A percentile compares a stretch with the other conserved stretches of the same genome.
Conservation (phyloP, 1,284 basidiomycete species). For the Leccinum huronense region DNA sequence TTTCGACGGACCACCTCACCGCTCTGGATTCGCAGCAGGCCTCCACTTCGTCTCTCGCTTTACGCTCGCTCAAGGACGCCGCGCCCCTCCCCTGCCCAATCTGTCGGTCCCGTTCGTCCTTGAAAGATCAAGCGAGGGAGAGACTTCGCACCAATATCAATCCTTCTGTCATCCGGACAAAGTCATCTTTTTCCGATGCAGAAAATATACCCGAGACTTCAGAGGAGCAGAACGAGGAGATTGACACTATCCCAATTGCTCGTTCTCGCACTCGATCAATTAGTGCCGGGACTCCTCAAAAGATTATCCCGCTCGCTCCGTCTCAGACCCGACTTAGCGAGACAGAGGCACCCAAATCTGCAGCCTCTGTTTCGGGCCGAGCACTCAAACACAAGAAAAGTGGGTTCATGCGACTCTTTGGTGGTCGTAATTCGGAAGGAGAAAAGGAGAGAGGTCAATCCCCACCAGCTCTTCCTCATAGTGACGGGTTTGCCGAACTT, state of each 20-base stretch:
- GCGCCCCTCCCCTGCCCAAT: too few species aligned
- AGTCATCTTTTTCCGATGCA: constrained; percentile 31
- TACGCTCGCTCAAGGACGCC: too few species aligned
- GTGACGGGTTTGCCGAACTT: constrained; percentile 40
- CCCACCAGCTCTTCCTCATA: constrained; percentile 55
- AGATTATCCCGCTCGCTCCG: constrained; percentile 42
- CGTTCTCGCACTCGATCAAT: constrained; percentile 55
- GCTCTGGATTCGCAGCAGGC: too few species aligned
- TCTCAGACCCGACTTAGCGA: constrained; percentile 39
- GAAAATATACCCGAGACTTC: constrained; percentile 27
- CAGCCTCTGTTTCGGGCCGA: constrained; percentile 39
- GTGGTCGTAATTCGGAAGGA: constrained; percentile 44
- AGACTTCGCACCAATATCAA: constrained; percentile 51
- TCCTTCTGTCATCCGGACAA: constrained; percentile 29
- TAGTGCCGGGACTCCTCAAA: constrained; percentile 58
- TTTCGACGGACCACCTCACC: too few species aligned
- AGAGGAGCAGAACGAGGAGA: constrained; percentile 21
- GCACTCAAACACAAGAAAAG: constrained; percentile 70
- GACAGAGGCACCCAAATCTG: too few species aligned
- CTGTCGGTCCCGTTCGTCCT: too few species aligned
- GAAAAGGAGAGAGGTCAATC: constrained; percentile 43
- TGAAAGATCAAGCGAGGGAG: constrained; percentile 52
- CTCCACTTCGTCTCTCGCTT: too few species aligned
- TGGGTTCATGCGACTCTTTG: constrained; percentile 78
- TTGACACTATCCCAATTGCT: constrained; percentile 21